Evolutionary conservation across 805 yeast species (phyloP), one percentile per base, ranked within the genome.

Genomic region (Ogataea nitratoaversa): DNA sequence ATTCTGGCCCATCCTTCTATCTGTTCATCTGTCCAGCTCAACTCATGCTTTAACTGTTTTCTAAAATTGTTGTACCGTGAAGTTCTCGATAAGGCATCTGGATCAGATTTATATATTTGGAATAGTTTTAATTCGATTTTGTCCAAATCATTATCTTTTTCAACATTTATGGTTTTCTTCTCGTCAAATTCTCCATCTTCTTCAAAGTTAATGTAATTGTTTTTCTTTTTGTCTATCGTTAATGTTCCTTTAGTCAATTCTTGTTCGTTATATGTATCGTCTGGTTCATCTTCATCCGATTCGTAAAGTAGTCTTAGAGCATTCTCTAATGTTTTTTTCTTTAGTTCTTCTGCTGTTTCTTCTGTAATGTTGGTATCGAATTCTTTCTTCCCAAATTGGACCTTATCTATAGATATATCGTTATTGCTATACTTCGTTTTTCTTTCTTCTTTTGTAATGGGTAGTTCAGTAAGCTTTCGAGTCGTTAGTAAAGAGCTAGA

Each of bases 1-100:
- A 84, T 83, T 41, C 84, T 66, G 1, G 83, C 82, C 97, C 97
- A 91, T 0, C 96, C 95, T 68, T 90, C 96, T 35, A 91, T 78
- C 57, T 87, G 95, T 54, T 88, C 96, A 60, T 89, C 90, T 0
- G 89, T 69, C 96, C 95, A 88, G 1, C 68, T 68, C 0, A 82
- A 73, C 29, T 68, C 67, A 5, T 58, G 49, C 47, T 71, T 76
- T 56, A 87, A 64, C 19, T 70, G 71, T 24, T 66, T 62, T 38
- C 96, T 68, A 8, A 56, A 61, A 32, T 66, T 62, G 0, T 80
- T 46, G 36, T 56, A 47, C 45, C 96, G 67, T 9, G 67, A 56
- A 0, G 63, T 44, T 43, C 76, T 70, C 8, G 63, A 72, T 40
- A 83, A 73, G 24, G 73, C 60, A 1, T 58, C 60, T 1, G 74